Evolutionary conservation across 2,329 filamentous ascomycete genomes (phyloP).

Genomic region (Colletotrichum echinochloae): DNA sequence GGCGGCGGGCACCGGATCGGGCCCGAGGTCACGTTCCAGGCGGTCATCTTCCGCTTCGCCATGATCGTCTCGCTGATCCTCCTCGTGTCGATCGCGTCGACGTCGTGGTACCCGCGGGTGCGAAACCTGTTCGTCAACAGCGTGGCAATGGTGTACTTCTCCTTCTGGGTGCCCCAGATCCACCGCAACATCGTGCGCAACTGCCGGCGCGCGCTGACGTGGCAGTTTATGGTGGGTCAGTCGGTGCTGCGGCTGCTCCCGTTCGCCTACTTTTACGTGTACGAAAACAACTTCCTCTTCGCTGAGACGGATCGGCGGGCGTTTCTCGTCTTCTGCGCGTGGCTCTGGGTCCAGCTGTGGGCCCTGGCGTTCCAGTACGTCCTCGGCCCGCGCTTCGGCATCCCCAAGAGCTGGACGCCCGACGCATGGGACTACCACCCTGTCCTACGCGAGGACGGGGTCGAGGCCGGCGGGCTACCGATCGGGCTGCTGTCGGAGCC

Average conservation of each 20-base stretch:
- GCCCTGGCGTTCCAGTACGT: conserved; percentile 85
- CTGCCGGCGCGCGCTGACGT: conserved; percentile 89
- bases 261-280: conserved; percentile 86
- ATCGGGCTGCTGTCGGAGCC: conserved; percentile 72
- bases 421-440: conserved; percentile 96
- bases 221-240: conserved; percentile 90
- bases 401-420: conserved; percentile 76
- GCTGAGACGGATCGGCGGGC: conserved; percentile 74
- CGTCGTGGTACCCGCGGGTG: conserved; percentile 68
- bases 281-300: conserved; percentile 84
- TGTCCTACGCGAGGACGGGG: conserved; percentile 82
- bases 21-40: conserved; percentile 60
- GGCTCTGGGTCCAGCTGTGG: conserved; percentile 90
- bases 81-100: conserved; percentile 70
- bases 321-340: conserved; percentile 74
- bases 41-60: conserved; percentile 68
- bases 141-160: conserved; percentile 81
- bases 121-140: conserved; percentile 71
- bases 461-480: conserved; percentile 83
- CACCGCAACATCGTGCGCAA: conserved; percentile 90
- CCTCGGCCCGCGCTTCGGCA: conserved; percentile 87
- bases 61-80: conserved; percentile 66
- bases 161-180: conserved; percentile 93
- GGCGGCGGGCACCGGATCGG: conserved; percentile 15
- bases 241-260: conserved; percentile 82